Evolutionary conservation across 345 rosid genomes (phyloP).

Genomic region (Cochlearia excelsa): DNA sequence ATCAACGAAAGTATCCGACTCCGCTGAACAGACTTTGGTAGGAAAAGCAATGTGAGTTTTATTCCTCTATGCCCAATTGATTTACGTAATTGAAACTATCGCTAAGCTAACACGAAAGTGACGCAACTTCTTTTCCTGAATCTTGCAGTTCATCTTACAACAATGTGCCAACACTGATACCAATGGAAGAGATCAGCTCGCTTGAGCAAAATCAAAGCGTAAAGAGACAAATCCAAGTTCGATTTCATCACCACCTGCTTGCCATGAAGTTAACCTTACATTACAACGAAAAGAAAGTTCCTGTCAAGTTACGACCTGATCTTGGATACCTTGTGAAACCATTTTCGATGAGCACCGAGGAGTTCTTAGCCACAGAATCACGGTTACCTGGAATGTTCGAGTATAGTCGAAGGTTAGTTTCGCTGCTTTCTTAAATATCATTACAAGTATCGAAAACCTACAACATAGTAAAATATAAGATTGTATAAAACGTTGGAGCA

Average conservation of each 20-base stretch:
- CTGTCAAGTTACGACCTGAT: conserved; percentile 86
- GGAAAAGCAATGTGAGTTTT: conserved; percentile 55
- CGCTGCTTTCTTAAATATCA: conserved; percentile 19
- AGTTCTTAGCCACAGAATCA: conserved; percentile 57
- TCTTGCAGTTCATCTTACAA: conserved; percentile 50
- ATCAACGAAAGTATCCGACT: conserved; percentile 44
- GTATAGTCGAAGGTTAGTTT: conserved; percentile 64
- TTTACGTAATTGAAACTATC: background rate
- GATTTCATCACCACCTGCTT: conserved; percentile 85
- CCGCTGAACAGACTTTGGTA: conserved; percentile 43
- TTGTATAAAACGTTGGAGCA: too few species aligned
- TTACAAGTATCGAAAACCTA: background rate
- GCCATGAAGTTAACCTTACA: conserved; percentile 67
- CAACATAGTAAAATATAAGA: too few species aligned
- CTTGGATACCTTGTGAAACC: conserved; percentile 96
- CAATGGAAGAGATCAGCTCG: conserved; percentile 63
- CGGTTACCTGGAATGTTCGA: conserved; percentile 91
- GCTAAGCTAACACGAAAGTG: background rate
- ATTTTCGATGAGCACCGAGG: conserved; percentile 54
- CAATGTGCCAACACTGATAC: conserved; percentile 57
- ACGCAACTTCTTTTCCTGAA: background rate
- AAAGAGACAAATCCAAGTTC: conserved; percentile 67
- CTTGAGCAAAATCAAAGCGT: conserved; percentile 61
- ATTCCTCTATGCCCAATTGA: conserved; percentile 5
- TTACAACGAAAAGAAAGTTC: conserved; percentile 54